These are phyloP conservation scores for Cladosporium sp. DNA, from an alignment of 2,329 filamentous ascomycete genomes.

Conservation along the genomic window DNA sequence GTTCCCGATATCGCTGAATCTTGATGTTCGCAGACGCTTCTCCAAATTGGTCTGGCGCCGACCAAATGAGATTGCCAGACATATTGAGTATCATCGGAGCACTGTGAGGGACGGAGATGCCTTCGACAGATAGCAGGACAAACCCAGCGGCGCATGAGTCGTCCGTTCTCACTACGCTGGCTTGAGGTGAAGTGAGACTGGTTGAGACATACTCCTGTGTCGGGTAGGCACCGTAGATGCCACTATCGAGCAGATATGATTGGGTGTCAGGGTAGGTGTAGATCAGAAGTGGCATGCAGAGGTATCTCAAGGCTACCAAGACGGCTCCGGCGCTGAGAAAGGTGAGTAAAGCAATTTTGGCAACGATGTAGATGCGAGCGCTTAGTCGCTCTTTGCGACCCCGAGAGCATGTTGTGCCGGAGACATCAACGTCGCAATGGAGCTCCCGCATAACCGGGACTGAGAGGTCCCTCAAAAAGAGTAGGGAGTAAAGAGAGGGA, in stretches of 20 bases:
- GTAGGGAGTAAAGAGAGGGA: neutral
- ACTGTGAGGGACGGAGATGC: slow-evolving; percentile 13
- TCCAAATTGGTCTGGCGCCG: slow-evolving; percentile 18
- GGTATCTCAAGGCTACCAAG: neutral
- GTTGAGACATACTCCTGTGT: neutral
- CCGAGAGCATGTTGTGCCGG: neutral
- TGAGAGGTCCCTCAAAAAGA: no score
- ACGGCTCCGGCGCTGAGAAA: neutral
- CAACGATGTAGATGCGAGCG: neutral
- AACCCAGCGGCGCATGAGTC: neutral
- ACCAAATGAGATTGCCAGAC: slow-evolving; percentile 23
- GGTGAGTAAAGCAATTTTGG: neutral
- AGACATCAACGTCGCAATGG: neutral
- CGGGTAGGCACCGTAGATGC: neutral
- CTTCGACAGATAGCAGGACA: slow-evolving; percentile 18
- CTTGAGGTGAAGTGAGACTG: neutral
- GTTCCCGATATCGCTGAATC: slow-evolving; percentile 28
- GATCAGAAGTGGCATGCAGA: neutral
- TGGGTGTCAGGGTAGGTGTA: neutral
- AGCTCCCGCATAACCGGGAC: neutral
- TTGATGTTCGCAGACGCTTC: slow-evolving; percentile 26
- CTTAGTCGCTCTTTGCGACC: neutral
- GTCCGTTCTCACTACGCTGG: neutral
- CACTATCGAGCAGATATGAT: neutral
- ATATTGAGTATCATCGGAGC: slow-evolving; percentile 27